Evolutionary conservation across 2,329 filamentous ascomycete species (phyloP).

Genomic region (Tolypocladium album): DNA sequence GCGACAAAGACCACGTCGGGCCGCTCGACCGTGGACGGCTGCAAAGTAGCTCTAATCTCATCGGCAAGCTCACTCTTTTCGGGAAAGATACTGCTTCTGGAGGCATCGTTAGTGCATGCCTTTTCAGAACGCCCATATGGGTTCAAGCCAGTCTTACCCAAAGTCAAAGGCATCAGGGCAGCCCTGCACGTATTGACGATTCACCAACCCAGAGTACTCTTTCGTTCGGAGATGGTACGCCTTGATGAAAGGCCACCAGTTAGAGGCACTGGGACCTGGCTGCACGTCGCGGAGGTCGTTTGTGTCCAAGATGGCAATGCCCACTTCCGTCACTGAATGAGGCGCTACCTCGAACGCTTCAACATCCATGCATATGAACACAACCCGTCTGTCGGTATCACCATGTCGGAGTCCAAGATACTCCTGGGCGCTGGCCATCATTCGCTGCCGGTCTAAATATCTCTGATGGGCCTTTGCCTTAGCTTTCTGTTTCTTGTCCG

Average conservation of each 20-base stretch:
- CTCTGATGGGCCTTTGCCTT: constrained; percentile 37
- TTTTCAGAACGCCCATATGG: not conserved
- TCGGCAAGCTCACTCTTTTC: constrained; percentile 18
- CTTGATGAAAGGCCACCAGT: constrained; percentile 59
- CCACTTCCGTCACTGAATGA: constrained; percentile 69
- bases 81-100: constrained; percentile 32
- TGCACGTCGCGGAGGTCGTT: constrained; percentile 35
- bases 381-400: constrained; percentile 12
- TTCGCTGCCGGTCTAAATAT: constrained; percentile 31
- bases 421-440: constrained; percentile 53
- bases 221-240: constrained; percentile 66
- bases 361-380: constrained; percentile 73
- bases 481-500: constrained; percentile 1
- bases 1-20: constrained; percentile 65
- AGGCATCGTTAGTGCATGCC: constrained; percentile 4
- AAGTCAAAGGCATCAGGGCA: constrained; percentile 69
- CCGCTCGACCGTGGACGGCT: constrained; percentile 14
- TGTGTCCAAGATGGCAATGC: constrained; percentile 73
- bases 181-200: constrained; percentile 57
- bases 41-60: constrained; percentile 25
- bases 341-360: constrained; percentile 67
- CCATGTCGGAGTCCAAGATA: constrained; percentile 51
- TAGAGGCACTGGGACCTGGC: constrained; percentile 49
- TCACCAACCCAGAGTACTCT: constrained; percentile 57
- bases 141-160: constrained; percentile 40